Evolutionary conservation across 1,284 basidiomycete genomes (phyloP), one percentile per base, ranked within the genome.

Genomic region (Lentinus polychrous): DNA sequence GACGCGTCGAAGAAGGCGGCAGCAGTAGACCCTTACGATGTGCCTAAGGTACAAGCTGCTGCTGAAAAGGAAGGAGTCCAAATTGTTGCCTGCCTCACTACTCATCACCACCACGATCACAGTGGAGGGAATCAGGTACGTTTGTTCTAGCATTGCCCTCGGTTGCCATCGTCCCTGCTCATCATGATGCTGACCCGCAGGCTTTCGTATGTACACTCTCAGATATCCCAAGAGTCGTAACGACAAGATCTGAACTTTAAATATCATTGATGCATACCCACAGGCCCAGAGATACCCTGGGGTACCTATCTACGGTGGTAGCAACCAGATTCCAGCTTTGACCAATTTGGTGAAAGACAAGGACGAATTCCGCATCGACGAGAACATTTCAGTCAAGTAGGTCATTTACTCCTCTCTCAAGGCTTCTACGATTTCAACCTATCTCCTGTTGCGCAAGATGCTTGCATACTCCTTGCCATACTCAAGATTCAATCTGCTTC

Each of bases 401-500:
- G 71, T 62, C 12, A 36, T 45, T n/a, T n/a, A n/a, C n/a, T n/a
- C n/a, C n/a, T n/a, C n/a, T n/a, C n/a, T n/a, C n/a, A n/a, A n/a
- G 27, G 37, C 32, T 20, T 14, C 37, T 36, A 33, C 18, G 33
- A n/a, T 27, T 35, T 20, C 39, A 11, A 20, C n/a, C 38, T 23
- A 40, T 7, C 31, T 43, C 36, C 27, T 47, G 18, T 31, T 43
- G 22, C 36, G 42, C 11, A 45, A 91, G 89, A 63, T 90, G 87
- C 65, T 68, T 94, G 15, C 85, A 90, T 11, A 99, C 94, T 0
- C 95, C 94, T 0, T 96, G 94, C 67, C 95, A 98, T 65, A 98
- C 95, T 1, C 91, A 92, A 63, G 95, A 98, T 67, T 95, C 92
- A 37, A 94, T 95, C 61, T 95, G 91, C 69, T 98, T 85, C 72